phyloP scores from a whole-genome alignment of 768 basidiomycete genomes.

The Chiua virens region DNA sequence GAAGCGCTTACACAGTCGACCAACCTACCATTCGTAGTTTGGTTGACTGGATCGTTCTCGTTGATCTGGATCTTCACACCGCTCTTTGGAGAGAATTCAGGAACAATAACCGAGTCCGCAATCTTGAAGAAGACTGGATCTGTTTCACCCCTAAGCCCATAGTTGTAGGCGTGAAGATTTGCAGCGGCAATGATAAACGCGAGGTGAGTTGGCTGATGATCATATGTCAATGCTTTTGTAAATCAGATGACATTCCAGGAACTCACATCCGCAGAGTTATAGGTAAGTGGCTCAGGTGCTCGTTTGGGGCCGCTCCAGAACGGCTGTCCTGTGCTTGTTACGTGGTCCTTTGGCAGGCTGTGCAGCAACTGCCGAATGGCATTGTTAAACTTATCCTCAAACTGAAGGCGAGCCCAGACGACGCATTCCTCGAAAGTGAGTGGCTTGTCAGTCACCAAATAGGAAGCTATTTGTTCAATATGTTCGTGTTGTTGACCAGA shows the following conservation, averaged over 20 bases:
- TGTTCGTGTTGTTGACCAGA: conserved; percentile 91
- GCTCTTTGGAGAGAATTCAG: conserved; percentile 90
- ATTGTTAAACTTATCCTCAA: conserved; percentile 92
- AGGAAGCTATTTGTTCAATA: conserved; percentile 83
- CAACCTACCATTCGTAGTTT: conserved; percentile 35
- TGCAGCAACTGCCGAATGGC: conserved; percentile 89
- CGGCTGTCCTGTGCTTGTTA: conserved; percentile 89
- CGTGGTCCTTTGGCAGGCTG: conserved; percentile 92
- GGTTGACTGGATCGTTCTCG: conserved; percentile 85
- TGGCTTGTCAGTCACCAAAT: conserved; percentile 89
- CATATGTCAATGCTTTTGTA: conserved; percentile 10
- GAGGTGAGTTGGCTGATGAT: conserved; percentile 73
- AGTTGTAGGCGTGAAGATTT: conserved; percentile 97
- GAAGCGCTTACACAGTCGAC: not conserved
- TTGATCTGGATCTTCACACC: conserved; percentile 92
- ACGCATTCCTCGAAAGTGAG: conserved; percentile 97
- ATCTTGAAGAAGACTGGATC: conserved; percentile 79
- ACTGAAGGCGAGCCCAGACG: conserved; percentile 92
- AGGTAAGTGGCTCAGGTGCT: conserved; percentile 87
- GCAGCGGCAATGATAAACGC: conserved; percentile 90
- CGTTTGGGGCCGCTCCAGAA: conserved; percentile 99
- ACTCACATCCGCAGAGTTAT: conserved; percentile 85
- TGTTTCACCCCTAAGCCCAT: conserved; percentile 88
- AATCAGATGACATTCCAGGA: not conserved
- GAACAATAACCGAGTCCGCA: conserved; percentile 79